phyloP scores from a whole-genome alignment of 2,329 filamentous ascomycete species.

The Lomentospora prolificans region DNA sequence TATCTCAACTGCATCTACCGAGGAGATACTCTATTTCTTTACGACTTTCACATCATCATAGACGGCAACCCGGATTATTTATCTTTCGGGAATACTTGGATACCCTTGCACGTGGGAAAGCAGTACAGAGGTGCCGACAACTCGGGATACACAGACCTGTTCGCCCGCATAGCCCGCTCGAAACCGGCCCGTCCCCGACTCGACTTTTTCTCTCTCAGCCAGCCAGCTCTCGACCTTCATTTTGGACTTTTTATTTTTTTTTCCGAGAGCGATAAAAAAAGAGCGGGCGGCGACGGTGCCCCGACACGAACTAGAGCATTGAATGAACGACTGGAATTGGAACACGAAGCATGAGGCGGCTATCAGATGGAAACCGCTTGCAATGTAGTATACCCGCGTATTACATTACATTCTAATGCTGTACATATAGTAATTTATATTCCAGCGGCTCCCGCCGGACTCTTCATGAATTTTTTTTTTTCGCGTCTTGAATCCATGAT shows the following conservation, averaged over 20 bases:
- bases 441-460: background rate
- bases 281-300: background rate
- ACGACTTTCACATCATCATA: background rate
- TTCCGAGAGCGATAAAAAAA: background rate
- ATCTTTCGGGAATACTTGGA: background rate
- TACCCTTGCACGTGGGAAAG: constrained; percentile 1
- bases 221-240: background rate
- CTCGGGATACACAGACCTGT: background rate
- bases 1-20: background rate
- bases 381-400: constrained; percentile 1
- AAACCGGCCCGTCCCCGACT: background rate
- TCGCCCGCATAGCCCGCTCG: background rate
- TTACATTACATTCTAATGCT: constrained; percentile 8
- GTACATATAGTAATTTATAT: constrained; percentile 6
- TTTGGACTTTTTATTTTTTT: background rate
- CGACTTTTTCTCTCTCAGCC: background rate
- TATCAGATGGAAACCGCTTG: background rate
- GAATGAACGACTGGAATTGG: constrained; percentile 4
- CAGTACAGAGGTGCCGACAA: background rate
- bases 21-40: background rate
- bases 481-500: background rate
- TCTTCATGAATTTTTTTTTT: background rate
- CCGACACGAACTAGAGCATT: background rate
- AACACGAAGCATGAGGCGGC: background rate
- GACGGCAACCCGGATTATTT: background rate